Evolutionary conservation across 1,284 basidiomycete genomes (phyloP).

Genomic region (Leccinum angustisporum): DNA sequence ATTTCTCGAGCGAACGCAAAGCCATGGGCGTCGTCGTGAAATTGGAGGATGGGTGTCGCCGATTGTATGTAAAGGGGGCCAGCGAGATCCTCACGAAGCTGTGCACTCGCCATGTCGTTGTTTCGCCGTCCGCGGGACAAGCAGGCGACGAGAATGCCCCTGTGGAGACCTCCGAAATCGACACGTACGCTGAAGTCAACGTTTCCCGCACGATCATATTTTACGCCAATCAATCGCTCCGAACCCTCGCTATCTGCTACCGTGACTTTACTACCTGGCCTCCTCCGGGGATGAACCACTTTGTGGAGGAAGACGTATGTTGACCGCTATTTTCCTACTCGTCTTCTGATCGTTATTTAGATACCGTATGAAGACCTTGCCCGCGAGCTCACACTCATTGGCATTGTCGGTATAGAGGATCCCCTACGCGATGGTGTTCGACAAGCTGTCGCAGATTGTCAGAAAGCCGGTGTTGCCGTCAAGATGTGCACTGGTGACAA

Average conservation of each 20-base stretch:
- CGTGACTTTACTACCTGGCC: slow-evolving; percentile 89
- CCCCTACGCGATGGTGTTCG: slow-evolving; percentile 89
- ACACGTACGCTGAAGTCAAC: slow-evolving; percentile 69
- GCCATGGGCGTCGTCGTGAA: slow-evolving; percentile 92
- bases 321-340: neutral
- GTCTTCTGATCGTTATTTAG: slow-evolving; percentile 28
- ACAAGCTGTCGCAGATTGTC: slow-evolving; percentile 85
- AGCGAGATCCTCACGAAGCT: slow-evolving; percentile 87
- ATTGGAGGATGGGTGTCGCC: slow-evolving; percentile 55
- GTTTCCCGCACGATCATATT: slow-evolving; percentile 91
- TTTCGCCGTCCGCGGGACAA: slow-evolving; percentile 42
- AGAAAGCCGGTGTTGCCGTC: slow-evolving; percentile 88
- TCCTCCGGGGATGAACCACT: slow-evolving; percentile 48
- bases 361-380: slow-evolving; percentile 76
- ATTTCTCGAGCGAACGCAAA: slow-evolving; percentile 94
- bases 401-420: slow-evolving; percentile 93
- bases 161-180: slow-evolving; percentile 63
- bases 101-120: slow-evolving; percentile 73
- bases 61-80: slow-evolving; percentile 91
- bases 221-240: slow-evolving; percentile 93
- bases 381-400: slow-evolving; percentile 79
- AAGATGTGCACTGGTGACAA: slow-evolving; percentile 99
- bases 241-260: slow-evolving; percentile 93
- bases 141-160: slow-evolving; percentile 30
- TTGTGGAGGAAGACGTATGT: slow-evolving; percentile 57